These are phyloP conservation scores for Chlorella vulgaris DNA, from an alignment of 139 green algal species.

Conservation along the genomic window DNA sequence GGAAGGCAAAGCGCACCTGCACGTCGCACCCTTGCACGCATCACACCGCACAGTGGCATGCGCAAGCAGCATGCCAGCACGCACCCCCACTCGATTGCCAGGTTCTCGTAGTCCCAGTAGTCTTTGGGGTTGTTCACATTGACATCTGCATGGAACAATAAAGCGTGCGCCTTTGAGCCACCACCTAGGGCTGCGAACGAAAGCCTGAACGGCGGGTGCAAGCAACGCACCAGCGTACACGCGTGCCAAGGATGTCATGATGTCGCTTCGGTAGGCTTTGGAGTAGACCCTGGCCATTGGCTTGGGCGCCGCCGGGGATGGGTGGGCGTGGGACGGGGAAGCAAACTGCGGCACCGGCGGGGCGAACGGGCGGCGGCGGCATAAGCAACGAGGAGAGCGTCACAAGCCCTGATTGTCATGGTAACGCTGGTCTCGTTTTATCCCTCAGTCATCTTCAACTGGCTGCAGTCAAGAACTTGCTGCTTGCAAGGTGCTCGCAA, in stretches of 20 bases:
- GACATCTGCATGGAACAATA: conserved; percentile 70
- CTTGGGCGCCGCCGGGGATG: background rate
- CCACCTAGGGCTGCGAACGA: background rate
- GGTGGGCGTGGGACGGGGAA: background rate
- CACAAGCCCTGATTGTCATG: too few species aligned
- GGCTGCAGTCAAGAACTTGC: too few species aligned
- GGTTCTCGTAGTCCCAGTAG: conserved; percentile 97
- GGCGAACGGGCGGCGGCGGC: background rate
- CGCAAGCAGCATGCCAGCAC: background rate
- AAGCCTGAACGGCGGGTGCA: too few species aligned
- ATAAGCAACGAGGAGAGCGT: background rate
- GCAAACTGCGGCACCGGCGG: background rate
- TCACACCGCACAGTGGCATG: too few species aligned
- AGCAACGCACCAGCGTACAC: conserved; percentile 40
- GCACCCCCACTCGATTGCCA: conserved; percentile 84
- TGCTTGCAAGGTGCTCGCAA: too few species aligned
- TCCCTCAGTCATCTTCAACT: too few species aligned
- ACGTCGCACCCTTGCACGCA: too few species aligned
- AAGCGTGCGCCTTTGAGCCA: background rate
- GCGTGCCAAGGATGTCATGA: conserved; percentile 40
- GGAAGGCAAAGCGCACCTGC: too few species aligned
- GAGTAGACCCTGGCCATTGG: conserved; percentile 38
- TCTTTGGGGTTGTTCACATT: conserved; percentile 76
- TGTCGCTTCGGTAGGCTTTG: conserved; percentile 42
- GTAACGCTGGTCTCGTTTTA: too few species aligned